These are phyloP conservation scores for Ganoderma meredithae DNA, from an alignment of 1,284 basidiomycete genomes.

Conservation along the genomic window DNA sequence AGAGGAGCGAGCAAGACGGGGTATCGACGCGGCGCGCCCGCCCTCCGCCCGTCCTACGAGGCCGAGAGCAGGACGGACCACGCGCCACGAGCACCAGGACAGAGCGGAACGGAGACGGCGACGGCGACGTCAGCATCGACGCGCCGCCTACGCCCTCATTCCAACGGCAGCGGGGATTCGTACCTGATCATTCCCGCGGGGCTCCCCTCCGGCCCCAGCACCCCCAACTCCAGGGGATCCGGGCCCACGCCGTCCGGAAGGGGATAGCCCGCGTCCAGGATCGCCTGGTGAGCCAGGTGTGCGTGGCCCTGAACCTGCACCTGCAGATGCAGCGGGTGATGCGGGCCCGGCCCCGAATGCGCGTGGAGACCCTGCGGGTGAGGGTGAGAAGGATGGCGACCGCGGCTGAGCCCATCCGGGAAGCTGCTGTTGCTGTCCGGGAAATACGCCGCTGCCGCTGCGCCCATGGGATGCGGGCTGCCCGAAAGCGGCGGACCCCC, in stretches of 20 bases:
- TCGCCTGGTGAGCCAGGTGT: constrained; percentile 27
- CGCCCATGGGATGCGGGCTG: constrained; percentile 27
- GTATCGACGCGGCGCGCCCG: constrained; percentile 6
- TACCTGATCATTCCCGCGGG: constrained; percentile 41
- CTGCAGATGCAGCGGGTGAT: constrained; percentile 10
- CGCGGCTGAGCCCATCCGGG: constrained; percentile 21
- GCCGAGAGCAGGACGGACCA: constrained; percentile 15
- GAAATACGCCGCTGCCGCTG: constrained; percentile 26
- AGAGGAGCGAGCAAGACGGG: background rate
- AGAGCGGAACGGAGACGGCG: no score
- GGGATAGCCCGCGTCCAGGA: constrained; percentile 32
- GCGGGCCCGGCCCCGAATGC: constrained; percentile 22
- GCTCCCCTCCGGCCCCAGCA: constrained; percentile 35
- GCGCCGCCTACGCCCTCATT: constrained; percentile 39
- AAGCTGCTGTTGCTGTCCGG: constrained; percentile 24
- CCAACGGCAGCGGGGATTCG: constrained; percentile 44
- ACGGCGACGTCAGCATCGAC: background rate
- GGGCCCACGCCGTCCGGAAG: constrained; percentile 32
- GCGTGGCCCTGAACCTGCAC: constrained; percentile 24
- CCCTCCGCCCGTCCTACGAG: constrained; percentile 17
- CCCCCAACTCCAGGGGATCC: constrained; percentile 37
- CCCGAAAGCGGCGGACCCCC: constrained; percentile 24
- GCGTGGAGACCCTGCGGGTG: constrained; percentile 29
- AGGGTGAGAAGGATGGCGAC: constrained; percentile 25
- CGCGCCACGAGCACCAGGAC: background rate